These are phyloP conservation scores for Apostasia shenzhenica DNA, from an alignment of 106 monocot species.

Conservation along the genomic window DNA sequence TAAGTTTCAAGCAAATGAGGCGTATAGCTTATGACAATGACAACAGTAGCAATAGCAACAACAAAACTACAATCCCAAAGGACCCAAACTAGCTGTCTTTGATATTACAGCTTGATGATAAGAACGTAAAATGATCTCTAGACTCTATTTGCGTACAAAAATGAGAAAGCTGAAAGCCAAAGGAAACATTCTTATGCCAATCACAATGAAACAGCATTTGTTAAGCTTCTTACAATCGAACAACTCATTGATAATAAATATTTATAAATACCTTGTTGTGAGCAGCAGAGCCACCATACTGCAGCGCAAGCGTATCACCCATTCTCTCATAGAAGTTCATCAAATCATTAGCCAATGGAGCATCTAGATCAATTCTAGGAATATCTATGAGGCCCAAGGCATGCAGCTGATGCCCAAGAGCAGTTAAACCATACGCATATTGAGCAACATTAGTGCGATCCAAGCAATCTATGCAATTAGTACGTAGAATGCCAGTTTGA, in stretches of 20 bases:
- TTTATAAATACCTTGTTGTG: slow-evolving; percentile 81
- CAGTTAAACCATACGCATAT: slow-evolving; percentile 87
- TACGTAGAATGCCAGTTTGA: slow-evolving; percentile 72
- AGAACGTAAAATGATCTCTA: too few species aligned
- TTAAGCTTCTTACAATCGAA: not conserved
- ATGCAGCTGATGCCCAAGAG: slow-evolving; percentile 86
- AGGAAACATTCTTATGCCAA: not conserved
- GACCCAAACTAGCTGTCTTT: not conserved
- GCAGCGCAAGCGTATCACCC: slow-evolving; percentile 95
- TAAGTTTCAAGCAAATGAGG: too few species aligned
- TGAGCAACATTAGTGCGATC: slow-evolving; percentile 99
- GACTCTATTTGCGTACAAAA: not conserved
- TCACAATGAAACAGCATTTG: not conserved
- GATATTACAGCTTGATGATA: too few species aligned
- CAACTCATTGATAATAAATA: slow-evolving; percentile 3
- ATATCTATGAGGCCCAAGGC: slow-evolving; percentile 44
- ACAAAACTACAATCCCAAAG: too few species aligned
- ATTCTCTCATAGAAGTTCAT: slow-evolving; percentile 91
- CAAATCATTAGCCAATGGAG: slow-evolving; percentile 58
- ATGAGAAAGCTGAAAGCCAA: not conserved
- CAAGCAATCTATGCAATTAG: slow-evolving; percentile 98
- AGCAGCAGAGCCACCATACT: slow-evolving; percentile 98
- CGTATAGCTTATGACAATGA: too few species aligned
- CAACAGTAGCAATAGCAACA: too few species aligned
- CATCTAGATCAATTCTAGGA: slow-evolving; percentile 57